Conservation (phyloP, 2,329 filamentous ascomycete genomes). For the Aureobasidium sp. region DNA sequence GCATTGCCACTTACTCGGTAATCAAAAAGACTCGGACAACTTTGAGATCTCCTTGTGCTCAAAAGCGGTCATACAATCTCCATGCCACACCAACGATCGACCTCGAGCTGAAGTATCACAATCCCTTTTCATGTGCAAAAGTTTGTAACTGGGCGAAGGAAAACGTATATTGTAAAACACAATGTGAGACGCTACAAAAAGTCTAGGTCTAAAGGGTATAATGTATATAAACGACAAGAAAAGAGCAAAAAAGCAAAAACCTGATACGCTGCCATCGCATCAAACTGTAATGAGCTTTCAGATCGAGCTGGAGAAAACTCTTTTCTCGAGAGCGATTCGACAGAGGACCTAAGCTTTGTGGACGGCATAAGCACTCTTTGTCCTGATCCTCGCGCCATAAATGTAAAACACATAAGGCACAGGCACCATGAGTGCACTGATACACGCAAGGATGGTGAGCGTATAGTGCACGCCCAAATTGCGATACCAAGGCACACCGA, state of each 20-base stretch:
- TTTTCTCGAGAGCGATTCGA: background rate
- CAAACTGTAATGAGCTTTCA: background rate
- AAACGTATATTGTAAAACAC: background rate
- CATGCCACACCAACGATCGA: too few relatives aligned
- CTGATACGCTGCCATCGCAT: background rate
- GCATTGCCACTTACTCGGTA: background rate
- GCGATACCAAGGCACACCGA: conserved; percentile 34
- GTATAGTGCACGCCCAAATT: conserved; percentile 38
- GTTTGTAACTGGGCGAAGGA: background rate
- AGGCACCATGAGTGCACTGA: conserved; percentile 23
- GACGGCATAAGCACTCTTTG: conserved; percentile 18
- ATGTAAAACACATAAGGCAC: conserved; percentile 22
- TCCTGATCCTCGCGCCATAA: conserved; percentile 20
- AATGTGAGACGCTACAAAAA: background rate
- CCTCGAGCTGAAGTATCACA: too few relatives aligned
- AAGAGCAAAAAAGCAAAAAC: background rate
- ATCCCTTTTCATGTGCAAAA: too few relatives aligned
- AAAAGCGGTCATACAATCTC: too few relatives aligned
- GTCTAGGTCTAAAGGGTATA: conserved; percentile 4
- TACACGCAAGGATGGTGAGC: conserved; percentile 34
- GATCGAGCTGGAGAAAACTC: too few relatives aligned
- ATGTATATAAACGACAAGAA: background rate
- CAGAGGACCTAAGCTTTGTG: background rate
- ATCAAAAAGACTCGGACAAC: background rate
- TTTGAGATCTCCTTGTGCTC: too few relatives aligned